These are phyloP conservation scores for Hypseocharis bilobata DNA, from an alignment of 441 rosid genomes.

Conservation along the genomic window DNA sequence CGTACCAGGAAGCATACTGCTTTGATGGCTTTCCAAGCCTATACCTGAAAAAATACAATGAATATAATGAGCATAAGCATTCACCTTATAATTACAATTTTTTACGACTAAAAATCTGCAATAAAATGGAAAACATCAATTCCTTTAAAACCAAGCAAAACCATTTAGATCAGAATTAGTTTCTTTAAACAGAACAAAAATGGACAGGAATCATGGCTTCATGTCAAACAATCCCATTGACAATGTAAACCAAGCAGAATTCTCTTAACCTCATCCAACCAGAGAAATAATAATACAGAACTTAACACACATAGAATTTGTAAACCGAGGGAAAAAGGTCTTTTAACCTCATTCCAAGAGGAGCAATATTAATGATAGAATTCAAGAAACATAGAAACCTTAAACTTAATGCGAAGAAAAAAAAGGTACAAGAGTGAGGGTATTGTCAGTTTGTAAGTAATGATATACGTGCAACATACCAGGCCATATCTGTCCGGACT, in stretches of 20 bases:
- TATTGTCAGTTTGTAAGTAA: background rate
- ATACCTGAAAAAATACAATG: constrained; percentile 44
- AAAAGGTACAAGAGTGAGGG: background rate
- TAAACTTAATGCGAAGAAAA: background rate
- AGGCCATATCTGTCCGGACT: constrained; percentile 66
- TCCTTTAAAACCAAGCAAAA: background rate
- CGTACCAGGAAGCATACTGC: constrained; percentile 64
- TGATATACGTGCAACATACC: constrained; percentile 33
- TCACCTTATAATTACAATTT: background rate
- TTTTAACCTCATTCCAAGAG: background rate
- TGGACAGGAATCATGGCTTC: background rate
- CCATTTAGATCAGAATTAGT: background rate
- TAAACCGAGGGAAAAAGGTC: too few relatives aligned
- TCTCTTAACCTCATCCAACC: background rate
- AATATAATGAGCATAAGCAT: background rate
- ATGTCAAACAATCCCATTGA: constrained; percentile 1
- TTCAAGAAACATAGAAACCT: background rate
- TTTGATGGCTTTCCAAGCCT: constrained; percentile 73
- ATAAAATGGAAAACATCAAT: background rate
- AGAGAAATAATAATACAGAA: too few relatives aligned
- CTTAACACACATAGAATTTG: too few relatives aligned
- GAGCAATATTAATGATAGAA: background rate
- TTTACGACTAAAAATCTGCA: background rate
- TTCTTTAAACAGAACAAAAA: background rate
- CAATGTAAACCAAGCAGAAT: background rate